A percentile compares a stretch with the other conserved stretches of the same genome.
Evolutionary conservation across 352 stramenopile species (phyloP).

Genomic region (Phytophthora fragariaefolia): DNA sequence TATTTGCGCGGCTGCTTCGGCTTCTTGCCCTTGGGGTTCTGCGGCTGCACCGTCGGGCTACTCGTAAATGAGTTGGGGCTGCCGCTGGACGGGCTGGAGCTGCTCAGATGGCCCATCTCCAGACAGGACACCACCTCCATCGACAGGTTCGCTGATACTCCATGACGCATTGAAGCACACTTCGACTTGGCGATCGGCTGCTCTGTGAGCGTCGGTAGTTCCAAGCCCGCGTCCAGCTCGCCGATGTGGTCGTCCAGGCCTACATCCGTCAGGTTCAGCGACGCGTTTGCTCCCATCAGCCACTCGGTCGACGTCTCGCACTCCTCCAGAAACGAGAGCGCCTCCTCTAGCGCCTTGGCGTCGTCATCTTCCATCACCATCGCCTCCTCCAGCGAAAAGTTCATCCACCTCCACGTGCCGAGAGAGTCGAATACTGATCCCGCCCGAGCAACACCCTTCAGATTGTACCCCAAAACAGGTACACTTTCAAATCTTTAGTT

Average conservation of each 20-base stretch:
- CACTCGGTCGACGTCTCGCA: conserved; percentile 46
- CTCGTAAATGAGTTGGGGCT: conserved; percentile 17
- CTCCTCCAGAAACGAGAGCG: conserved; percentile 47
- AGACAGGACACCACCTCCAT: background rate
- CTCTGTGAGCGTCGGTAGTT: conserved; percentile 35
- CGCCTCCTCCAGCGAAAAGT: conserved; percentile 4
- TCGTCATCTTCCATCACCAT: conserved; percentile 24
- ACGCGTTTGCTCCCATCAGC: conserved; percentile 28
- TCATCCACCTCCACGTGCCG: conserved; percentile 8
- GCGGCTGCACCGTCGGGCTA: conserved; percentile 8
- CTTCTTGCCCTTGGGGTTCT: conserved; percentile 26
- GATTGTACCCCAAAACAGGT: too few species aligned
- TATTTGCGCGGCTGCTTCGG: conserved; percentile 36
- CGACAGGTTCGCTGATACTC: background rate
- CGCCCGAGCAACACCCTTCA: too few species aligned
- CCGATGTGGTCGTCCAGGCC: background rate
- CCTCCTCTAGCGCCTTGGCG: conserved; percentile 43
- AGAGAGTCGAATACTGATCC: conserved; percentile 17
- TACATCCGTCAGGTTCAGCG: conserved; percentile 23
- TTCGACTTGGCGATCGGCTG: conserved; percentile 16
- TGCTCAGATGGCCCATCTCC: background rate
- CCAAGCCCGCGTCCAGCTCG: conserved; percentile 22
- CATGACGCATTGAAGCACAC: background rate
- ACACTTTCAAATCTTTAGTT: too few species aligned
- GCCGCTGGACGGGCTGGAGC: background rate